Base-by-base conservation (phyloP, 306 rosid species). In the Ceratonia siliqua region DNA sequence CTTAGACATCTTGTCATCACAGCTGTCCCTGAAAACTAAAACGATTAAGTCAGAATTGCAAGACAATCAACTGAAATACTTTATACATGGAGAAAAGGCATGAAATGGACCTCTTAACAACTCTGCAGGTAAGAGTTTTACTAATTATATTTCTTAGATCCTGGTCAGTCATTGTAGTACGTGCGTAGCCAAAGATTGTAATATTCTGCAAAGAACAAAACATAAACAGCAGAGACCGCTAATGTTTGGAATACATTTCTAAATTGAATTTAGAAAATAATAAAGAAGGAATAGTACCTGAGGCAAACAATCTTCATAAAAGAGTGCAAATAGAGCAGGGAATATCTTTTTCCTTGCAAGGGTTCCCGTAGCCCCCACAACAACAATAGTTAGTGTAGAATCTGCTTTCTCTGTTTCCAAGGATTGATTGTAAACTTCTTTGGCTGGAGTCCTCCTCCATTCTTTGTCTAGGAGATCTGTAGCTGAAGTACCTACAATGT, bases 291-390 rank as follows among this genome's bases (percentile, higher is more conserved):
- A 61, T 15, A 9, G 36, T 75, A 88, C 90, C 88, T 74, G 53
- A 14, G 90, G 92, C 55, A 85, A 81, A 62, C 56, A 83, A 77
- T 72, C 87, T 35, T 88, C 88, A 54, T 86, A 88, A 59, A 70
- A 88, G 56, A 88, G 88, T 22, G 92, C 92, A 72, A 88, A 88
- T 43, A 88, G 84, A 2, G 92, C 90, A 13, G 92, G 90, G 70
- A 88, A 88, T 18, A 85, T 88, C 85, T 85, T 88, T 84, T 88
- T 84, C 70, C 64, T 88, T 28, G 92, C 92, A 21, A 88, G 90
- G 82, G 82, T 86, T 45, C 92, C 92, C 0, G 92, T 83, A 82
- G 92, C 90, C 28, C 92, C 92, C 62, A 88, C 87, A 76, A 88
- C 84, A 46, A 88, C 76, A 54, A 88, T 85, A 63, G 73, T 84